Percentiles rank a stretch among this genome's conserved stretches.
Conservation (phyloP, 257 asterid species). For the Capsicum baccatum region DNA sequence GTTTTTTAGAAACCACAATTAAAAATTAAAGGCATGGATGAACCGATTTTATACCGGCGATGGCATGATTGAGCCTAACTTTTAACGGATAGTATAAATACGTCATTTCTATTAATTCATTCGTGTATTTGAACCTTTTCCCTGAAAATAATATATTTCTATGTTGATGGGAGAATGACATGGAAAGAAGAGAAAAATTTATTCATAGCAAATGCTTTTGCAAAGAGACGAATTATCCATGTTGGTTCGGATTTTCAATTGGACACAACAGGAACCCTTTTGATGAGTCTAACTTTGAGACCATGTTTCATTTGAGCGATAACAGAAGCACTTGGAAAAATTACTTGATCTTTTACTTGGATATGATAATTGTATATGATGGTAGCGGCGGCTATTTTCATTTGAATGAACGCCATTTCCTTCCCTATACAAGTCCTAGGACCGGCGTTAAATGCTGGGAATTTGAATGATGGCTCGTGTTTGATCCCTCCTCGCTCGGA, state of each 20-base stretch:
- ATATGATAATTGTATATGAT: constrained; percentile 19
- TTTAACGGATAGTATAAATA: too few relatives aligned
- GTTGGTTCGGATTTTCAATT: not conserved
- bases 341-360: not conserved
- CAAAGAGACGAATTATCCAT: too few relatives aligned
- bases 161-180: too few relatives aligned
- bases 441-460: constrained; percentile 23
- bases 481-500: not conserved
- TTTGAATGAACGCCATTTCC: constrained; percentile 28
- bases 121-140: too few relatives aligned
- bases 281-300: constrained; percentile 10
- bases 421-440: constrained; percentile 31
- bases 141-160: too few relatives aligned
- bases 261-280: not conserved
- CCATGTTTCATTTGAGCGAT: constrained; percentile 27
- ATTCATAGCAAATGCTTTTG: too few relatives aligned
- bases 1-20: too few relatives aligned
- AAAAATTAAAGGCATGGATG: too few relatives aligned
- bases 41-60: too few relatives aligned
- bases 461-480: constrained; percentile 16
- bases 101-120: too few relatives aligned
- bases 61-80: too few relatives aligned
- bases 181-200: too few relatives aligned
- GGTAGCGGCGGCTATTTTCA: constrained; percentile 26
- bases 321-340: constrained; percentile 19